phyloP scores from a whole-genome alignment of 306 rosid species.

The Senna tora region DNA sequence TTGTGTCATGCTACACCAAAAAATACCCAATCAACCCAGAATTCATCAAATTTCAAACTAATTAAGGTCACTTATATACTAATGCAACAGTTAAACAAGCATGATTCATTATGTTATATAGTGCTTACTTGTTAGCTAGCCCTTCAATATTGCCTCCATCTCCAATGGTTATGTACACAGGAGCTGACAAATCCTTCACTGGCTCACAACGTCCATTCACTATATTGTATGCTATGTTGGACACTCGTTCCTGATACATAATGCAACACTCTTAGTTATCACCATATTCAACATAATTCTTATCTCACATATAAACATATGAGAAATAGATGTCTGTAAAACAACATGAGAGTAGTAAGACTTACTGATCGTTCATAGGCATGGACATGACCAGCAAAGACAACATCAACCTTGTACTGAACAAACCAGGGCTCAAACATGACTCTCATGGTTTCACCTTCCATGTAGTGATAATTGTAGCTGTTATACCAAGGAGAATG shows the following conservation, averaged over 20 bases:
- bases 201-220: conserved; percentile 74
- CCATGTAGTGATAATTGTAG: conserved; percentile 80
- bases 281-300: neutral
- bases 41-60: neutral
- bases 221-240: conserved; percentile 68
- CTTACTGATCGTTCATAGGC: conserved; percentile 94
- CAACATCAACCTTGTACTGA: conserved; percentile 74
- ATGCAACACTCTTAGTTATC: no score
- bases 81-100: neutral
- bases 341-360: neutral
- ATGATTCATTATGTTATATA: neutral
- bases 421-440: conserved; percentile 78
- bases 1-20: conserved; percentile 67
- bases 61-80: no score
- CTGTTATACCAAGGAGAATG: conserved; percentile 81
- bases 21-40: neutral
- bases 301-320: no score
- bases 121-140: conserved; percentile 74
- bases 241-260: conserved; percentile 71
- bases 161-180: conserved; percentile 86
- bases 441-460: conserved; percentile 94
- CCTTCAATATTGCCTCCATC: conserved; percentile 96
- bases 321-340: neutral
- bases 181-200: conserved; percentile 72
- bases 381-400: conserved; percentile 88